Evolutionary conservation across 345 rosid genomes (phyloP).

Genomic region (Syzygium grande): DNA sequence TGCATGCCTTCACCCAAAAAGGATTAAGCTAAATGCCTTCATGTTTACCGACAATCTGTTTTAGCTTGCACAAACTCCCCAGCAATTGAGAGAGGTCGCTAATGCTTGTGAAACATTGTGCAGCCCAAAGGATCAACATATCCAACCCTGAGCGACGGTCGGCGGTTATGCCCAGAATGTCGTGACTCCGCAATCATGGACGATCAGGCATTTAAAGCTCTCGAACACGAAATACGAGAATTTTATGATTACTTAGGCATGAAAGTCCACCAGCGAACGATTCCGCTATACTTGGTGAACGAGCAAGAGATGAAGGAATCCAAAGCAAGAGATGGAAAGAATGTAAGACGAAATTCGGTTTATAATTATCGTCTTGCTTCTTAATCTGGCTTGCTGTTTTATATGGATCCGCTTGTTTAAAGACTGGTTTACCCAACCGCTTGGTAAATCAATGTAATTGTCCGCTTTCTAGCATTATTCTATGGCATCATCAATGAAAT

Average conservation of each 20-base stretch:
- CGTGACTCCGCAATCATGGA: neutral
- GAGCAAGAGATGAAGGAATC: neutral
- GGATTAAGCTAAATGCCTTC: neutral
- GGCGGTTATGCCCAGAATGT: constrained; percentile 10
- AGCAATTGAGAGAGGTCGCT: neutral
- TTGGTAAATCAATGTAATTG: neutral
- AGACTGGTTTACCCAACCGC: neutral
- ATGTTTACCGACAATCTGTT: neutral
- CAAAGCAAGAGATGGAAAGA: neutral
- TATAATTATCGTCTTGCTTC: neutral
- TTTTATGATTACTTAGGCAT: neutral
- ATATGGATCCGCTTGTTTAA: neutral
- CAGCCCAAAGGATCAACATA: constrained; percentile 55
- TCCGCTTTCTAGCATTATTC: neutral
- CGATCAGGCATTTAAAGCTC: neutral
- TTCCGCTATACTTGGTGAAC: neutral
- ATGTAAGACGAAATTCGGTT: neutral
- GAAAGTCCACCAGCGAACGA: constrained; percentile 2
- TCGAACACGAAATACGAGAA: neutral
- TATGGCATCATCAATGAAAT: neutral
- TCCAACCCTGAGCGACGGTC: constrained; percentile 67
- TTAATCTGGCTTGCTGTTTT: neutral
- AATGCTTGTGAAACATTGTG: neutral
- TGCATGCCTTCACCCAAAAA: neutral
- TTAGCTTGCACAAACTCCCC: neutral